Percentiles rank a stretch among this genome's conserved stretches.
phyloP scores from a whole-genome alignment of 768 basidiomycete species.

The Leucogyrophana mollusca region DNA sequence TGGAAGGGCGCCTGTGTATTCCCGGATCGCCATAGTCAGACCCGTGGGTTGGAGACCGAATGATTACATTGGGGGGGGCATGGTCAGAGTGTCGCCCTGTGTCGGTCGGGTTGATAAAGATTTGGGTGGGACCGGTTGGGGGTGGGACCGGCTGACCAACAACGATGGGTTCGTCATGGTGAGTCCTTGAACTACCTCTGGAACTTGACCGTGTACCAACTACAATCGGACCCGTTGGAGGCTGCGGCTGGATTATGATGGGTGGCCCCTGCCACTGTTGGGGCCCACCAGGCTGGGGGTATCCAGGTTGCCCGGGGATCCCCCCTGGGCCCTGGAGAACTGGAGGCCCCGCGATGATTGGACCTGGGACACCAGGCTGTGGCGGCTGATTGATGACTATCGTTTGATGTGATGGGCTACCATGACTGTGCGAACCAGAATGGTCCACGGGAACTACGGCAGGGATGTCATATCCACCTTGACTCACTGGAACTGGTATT shows the following conservation, averaged over 20 bases:
- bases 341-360: slow-evolving; percentile 19
- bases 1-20: slow-evolving; percentile 21
- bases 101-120: slow-evolving; percentile 4
- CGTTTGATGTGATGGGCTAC: slow-evolving; percentile 7
- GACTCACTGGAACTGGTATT: slow-evolving; percentile 8
- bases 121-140: slow-evolving; percentile 3
- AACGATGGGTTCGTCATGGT: background rate
- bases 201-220: too few species aligned
- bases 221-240: slow-evolving; percentile 1
- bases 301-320: slow-evolving; percentile 16
- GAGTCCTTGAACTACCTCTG: too few species aligned
- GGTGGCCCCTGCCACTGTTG: slow-evolving; percentile 22
- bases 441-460: slow-evolving; percentile 14
- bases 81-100: background rate
- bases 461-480: slow-evolving; percentile 8
- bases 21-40: background rate
- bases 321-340: background rate
- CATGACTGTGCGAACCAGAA: slow-evolving; percentile 5
- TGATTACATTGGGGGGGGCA: background rate
- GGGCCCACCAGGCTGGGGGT: slow-evolving; percentile 14
- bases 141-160: background rate
- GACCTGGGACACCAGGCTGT: slow-evolving; percentile 8
- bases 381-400: slow-evolving; percentile 11
- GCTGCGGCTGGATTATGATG: slow-evolving; percentile 15
- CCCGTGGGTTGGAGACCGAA: background rate